A percentile compares a stretch with the other conserved stretches of the same genome.
These are phyloP conservation scores for Fusarium sp. DNA, from an alignment of 2,329 filamentous ascomycete species.

Conservation along the genomic window DNA sequence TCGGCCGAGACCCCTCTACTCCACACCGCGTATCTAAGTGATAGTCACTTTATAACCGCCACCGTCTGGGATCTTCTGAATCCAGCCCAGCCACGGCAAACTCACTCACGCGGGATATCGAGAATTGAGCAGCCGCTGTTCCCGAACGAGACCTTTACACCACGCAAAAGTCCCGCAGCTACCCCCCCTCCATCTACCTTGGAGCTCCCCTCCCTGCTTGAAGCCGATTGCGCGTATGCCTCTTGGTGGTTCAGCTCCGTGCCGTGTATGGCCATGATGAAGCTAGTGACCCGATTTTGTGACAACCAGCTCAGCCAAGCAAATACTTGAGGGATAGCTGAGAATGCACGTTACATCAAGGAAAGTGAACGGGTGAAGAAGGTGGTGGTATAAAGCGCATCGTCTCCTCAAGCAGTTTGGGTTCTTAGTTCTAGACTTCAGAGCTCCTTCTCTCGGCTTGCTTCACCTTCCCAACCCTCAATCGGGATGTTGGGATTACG, in stretches of 20 bases:
- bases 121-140: neutral
- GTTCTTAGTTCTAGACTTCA: neutral
- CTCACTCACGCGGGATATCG: neutral
- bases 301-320: neutral
- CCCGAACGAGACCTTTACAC: neutral
- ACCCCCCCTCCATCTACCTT: neutral
- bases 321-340: constrained; percentile 12
- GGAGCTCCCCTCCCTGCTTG: constrained; percentile 5
- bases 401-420: neutral
- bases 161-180: neutral
- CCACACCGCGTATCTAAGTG: constrained; percentile 1
- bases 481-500: constrained; percentile 38
- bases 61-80: neutral
- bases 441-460: neutral
- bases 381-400: constrained; percentile 8
- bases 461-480: neutral
- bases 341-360: neutral
- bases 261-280: neutral
- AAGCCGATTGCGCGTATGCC: constrained; percentile 11
- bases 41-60: constrained; percentile 4
- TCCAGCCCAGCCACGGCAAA: constrained; percentile 15
- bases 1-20: constrained; percentile 20
- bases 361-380: too few relatives aligned
- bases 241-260: neutral
- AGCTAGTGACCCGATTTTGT: neutral